Evolutionary conservation across 169 alveolate species (phyloP).

Genomic region (Perkinsus marinus): DNA sequence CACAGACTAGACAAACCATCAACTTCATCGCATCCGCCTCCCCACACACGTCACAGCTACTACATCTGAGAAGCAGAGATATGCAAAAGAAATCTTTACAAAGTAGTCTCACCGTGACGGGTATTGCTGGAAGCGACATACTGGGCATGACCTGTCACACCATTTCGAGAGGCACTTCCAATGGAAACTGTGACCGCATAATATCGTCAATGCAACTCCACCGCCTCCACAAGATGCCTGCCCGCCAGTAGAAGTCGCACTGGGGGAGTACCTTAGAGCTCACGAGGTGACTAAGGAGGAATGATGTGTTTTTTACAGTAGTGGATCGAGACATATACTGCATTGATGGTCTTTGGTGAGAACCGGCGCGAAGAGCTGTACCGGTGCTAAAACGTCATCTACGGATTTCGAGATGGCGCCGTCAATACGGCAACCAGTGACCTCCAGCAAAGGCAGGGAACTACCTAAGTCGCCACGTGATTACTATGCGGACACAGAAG

Average conservation of each 20-base stretch:
- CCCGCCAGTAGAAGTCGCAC: not conserved
- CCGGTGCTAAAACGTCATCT: not conserved
- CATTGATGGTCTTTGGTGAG: not conserved
- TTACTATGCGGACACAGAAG: not conserved
- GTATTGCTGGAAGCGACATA: conserved; percentile 44
- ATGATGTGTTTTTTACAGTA: not conserved
- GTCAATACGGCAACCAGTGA: not conserved
- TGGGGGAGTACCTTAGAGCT: not conserved
- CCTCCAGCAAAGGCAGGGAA: not conserved
- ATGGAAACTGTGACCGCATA: conserved; percentile 37
- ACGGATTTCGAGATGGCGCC: not conserved
- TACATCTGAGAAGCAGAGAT: not conserved
- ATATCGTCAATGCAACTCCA: not conserved
- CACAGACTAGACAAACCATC: conserved; percentile 24
- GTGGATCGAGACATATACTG: not conserved
- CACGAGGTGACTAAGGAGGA: not conserved
- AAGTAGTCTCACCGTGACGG: conserved; percentile 18
- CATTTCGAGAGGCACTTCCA: conserved; percentile 26
- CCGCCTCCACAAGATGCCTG: not conserved
- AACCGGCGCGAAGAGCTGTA: not conserved
- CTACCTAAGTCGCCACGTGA: not conserved
- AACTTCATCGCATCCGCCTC: conserved; percentile 3
- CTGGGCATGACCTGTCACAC: conserved; percentile 44
- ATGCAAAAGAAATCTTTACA: not conserved
- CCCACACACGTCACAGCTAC: conserved; percentile 27